phyloP scores from a whole-genome alignment of 768 basidiomycete species.

The Peribolospora kevripleyi region DNA sequence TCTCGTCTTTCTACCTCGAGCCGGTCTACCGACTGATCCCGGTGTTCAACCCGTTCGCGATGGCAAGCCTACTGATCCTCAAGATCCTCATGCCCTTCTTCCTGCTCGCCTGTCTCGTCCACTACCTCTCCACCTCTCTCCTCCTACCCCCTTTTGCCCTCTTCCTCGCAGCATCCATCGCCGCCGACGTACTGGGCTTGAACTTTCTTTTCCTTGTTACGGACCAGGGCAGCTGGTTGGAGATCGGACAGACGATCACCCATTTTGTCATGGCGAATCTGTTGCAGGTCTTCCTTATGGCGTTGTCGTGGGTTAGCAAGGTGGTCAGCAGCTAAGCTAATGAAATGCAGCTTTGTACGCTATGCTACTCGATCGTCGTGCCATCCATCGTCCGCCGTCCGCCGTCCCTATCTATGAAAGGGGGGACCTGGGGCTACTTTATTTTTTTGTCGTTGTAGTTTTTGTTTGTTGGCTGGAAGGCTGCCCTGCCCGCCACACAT shows the following conservation, averaged over 20 bases:
- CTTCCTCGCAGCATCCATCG: conserved; percentile 46
- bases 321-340: conserved; percentile 22
- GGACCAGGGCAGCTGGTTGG: conserved; percentile 62
- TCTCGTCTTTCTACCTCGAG: conserved; percentile 56
- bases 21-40: conserved; percentile 71
- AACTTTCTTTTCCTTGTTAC: conserved; percentile 57
- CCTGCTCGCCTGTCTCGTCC: conserved; percentile 44
- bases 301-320: conserved; percentile 48
- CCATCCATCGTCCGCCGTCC: no score
- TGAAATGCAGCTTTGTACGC: no score
- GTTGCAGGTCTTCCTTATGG: conserved; percentile 52
- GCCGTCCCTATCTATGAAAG: no score
- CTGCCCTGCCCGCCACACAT: no score
- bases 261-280: conserved; percentile 68
- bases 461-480: no score
- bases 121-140: conserved; percentile 40
- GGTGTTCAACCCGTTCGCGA: conserved; percentile 61
- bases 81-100: conserved; percentile 63
- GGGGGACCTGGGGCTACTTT: no score
- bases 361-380: no score
- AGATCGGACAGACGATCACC: conserved; percentile 68
- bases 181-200: conserved; percentile 38
- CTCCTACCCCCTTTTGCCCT: conserved; percentile 54
- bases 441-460: no score
- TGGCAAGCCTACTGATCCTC: conserved; percentile 35